These are phyloP conservation scores for Oidiodendron maius DNA, from an alignment of 495 filamentous ascomycete species.

Conservation along the genomic window DNA sequence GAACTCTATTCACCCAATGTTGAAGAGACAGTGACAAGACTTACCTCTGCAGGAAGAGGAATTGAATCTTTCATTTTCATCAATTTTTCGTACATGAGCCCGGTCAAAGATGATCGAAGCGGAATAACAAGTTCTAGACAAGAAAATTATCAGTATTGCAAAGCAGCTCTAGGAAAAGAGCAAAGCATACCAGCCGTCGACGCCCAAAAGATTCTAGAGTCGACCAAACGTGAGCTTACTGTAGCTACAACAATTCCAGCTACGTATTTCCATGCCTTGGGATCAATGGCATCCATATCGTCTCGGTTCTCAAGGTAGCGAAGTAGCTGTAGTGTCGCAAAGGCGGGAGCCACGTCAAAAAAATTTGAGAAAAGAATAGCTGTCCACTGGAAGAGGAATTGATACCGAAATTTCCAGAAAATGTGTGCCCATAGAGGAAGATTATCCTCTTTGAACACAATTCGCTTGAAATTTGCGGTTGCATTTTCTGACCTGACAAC, in stretches of 20 bases:
- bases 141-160: too few relatives aligned
- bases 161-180: too few relatives aligned
- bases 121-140: too few relatives aligned
- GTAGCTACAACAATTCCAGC: conserved; percentile 4
- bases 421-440: conserved; percentile 17
- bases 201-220: conserved; percentile 7
- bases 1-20: too few relatives aligned
- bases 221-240: conserved; percentile 1
- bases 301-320: conserved; percentile 12
- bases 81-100: conserved; percentile 68
- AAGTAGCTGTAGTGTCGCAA: conserved; percentile 13
- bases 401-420: conserved; percentile 9
- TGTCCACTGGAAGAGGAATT: conserved; percentile 11
- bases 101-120: conserved; percentile 60
- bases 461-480: conserved; percentile 9
- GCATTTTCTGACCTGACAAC: conserved; percentile 40
- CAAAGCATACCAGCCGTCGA: conserved; percentile 13
- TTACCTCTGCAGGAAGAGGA: too few relatives aligned
- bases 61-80: conserved; percentile 59
- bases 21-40: too few relatives aligned
- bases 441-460: conserved; percentile 4
- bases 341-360: conserved; percentile 11
- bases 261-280: conserved; percentile 15
- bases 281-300: conserved; percentile 5
- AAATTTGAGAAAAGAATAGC: conserved; percentile 4